Percentiles rank a stretch among this genome's conserved stretches.
Evolutionary conservation across 148 eudicot genomes (phyloP).

Genomic region (Amaranthus palmeri): DNA sequence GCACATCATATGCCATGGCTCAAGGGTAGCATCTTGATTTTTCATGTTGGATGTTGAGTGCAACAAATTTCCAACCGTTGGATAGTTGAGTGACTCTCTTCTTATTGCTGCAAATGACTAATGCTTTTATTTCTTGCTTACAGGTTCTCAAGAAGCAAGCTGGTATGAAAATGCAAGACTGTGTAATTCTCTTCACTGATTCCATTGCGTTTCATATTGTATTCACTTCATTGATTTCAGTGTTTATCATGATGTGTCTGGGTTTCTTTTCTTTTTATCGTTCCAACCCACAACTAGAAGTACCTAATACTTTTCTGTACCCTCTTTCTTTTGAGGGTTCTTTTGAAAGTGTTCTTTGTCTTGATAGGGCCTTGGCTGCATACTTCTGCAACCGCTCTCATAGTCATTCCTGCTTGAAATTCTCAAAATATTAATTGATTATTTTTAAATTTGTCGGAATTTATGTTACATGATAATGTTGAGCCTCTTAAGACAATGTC

Average conservation of each 20-base stretch:
- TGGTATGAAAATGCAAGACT: conserved; percentile 78
- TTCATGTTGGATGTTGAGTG: neutral
- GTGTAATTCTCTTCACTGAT: conserved; percentile 37
- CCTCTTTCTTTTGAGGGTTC: neutral
- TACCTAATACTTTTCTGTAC: neutral
- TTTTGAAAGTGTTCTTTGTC: too few relatives aligned
- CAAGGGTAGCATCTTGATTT: neutral
- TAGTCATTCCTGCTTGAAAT: too few relatives aligned
- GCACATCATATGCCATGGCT: neutral
- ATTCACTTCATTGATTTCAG: neutral
- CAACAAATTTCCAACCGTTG: neutral
- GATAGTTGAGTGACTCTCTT: neutral
- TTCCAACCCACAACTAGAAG: too few relatives aligned
- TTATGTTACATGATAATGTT: neutral
- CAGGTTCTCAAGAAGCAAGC: conserved; percentile 98
- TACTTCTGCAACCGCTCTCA: too few relatives aligned
- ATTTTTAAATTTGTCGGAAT: neutral
- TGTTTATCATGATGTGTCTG: neutral
- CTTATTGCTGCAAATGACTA: neutral
- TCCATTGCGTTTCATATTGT: neutral
- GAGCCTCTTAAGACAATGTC: neutral
- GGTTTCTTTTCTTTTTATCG: neutral
- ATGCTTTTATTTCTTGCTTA: conserved; percentile 17
- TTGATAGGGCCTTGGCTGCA: too few relatives aligned
- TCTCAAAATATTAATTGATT: too few relatives aligned